These are phyloP conservation scores for Gremmenia infestans DNA, from an alignment of 2,329 filamentous ascomycete species.

Conservation along the genomic window DNA sequence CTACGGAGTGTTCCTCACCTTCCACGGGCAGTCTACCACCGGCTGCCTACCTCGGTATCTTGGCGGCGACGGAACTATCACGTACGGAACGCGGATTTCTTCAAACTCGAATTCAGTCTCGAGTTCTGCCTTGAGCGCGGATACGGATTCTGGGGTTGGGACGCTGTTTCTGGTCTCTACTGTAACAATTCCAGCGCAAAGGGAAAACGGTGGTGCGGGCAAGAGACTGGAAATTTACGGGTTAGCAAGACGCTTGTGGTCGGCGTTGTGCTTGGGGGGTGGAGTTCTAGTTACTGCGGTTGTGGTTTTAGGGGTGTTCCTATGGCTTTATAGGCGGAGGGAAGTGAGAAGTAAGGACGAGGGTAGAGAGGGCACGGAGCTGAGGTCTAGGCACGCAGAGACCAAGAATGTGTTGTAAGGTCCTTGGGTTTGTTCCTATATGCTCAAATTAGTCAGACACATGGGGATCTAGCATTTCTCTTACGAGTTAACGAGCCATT, in stretches of 20 bases:
- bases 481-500: too few species aligned
- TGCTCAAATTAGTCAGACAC: too few species aligned
- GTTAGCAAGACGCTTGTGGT: slow-evolving; percentile 1
- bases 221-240: too few species aligned
- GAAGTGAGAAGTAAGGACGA: slow-evolving; percentile 7
- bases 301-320: not conserved
- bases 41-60: slow-evolving; percentile 11
- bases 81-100: slow-evolving; percentile 9
- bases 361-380: too few species aligned
- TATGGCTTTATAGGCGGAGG: slow-evolving; percentile 1
- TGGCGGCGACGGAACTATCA: slow-evolving; percentile 10
- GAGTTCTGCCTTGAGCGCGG: not conserved
- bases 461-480: too few species aligned
- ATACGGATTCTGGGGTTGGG: not conserved
- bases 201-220: not conserved
- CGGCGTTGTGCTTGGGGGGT: slow-evolving; percentile 5
- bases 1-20: slow-evolving; percentile 2
- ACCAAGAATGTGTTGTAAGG: too few species aligned
- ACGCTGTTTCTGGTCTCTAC: not conserved
- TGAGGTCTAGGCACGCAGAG: too few species aligned
- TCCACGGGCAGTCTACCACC: slow-evolving; percentile 6
- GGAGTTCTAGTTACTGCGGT: slow-evolving; percentile 5
- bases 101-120: not conserved
- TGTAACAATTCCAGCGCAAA: not conserved
- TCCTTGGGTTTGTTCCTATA: too few species aligned